Evolutionary conservation across 345 rosid genomes (phyloP), one percentile per base, ranked within the genome.

Genomic region (Eucalyptus sideroxylon): DNA sequence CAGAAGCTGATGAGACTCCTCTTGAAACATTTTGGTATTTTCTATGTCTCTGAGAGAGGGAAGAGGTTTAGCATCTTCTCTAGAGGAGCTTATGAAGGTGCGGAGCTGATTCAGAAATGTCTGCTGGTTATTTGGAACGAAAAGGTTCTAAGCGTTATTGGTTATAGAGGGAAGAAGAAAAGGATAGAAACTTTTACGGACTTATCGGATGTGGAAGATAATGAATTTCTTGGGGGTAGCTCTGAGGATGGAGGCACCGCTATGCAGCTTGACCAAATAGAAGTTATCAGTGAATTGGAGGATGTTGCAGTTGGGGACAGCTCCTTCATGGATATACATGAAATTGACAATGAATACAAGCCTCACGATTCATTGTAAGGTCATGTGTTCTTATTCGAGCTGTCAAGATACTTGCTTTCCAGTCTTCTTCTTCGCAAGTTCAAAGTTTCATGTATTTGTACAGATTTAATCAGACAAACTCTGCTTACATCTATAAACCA

Each of bases 151-250:
- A 0, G 65, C 65, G 96, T 44, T 95, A 95, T 23, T 88, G 91
- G 65, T 9, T 59, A 59, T 59, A 59, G n/a, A 26, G 65, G 65
- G 65, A 59, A 11, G 65, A 59, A 59, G 65, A 59, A 59, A 59
- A 92, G 87, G 67, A 93, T 59, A 59, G 65, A 59, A 59, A 59
- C 65, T 59, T 59, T 59, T 59, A 59, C n/a, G 1, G 65, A 59
- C n/a, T 11, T 26, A 59, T 59, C n/a, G 3, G n/a, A 59, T 59
- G 12, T 59, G 93, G 98, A 95, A 90, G 92, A 92, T 47, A 49
- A 65, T 55, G 91, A 87, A 45, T 83, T 93, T 27, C 30, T 26
- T 5, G 65, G 13, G 30, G 65, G n/a, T 26, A 59, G n/a, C n/a
- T 59, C 65, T 24, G 9, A 8, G 45, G 45, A 44, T 44, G 45